These are phyloP conservation scores for Marchantia paleacea DNA, from an alignment of 225 moss, liverwort and hornwort species.

Conservation along the genomic window DNA sequence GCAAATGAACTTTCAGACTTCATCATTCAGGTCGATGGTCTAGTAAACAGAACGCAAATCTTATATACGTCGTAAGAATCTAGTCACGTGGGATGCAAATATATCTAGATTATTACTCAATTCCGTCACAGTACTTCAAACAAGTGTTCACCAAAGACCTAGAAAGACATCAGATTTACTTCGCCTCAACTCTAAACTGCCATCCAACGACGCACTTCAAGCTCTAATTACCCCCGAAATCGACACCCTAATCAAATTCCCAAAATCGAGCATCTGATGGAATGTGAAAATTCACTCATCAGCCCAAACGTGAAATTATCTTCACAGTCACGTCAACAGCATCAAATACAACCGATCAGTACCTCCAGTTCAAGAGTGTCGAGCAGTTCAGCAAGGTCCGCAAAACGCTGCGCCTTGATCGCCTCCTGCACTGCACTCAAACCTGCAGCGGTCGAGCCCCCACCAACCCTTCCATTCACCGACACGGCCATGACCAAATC, in stretches of 20 bases:
- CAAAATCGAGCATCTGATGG: not conserved
- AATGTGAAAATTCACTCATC: not conserved
- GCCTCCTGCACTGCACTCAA: conserved; percentile 31
- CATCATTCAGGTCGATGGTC: no score
- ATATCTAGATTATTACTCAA: no score
- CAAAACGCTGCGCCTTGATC: conserved; percentile 32
- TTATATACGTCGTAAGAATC: no score
- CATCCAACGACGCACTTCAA: no score
- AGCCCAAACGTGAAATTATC: not conserved
- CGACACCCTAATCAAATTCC: not conserved
- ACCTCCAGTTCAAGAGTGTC: conserved; percentile 49
- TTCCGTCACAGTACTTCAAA: no score
- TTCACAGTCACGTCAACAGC: not conserved
- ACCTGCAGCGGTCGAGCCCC: conserved; percentile 19
- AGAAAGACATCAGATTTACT: no score
- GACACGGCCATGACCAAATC: conserved; percentile 34
- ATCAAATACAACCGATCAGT: not conserved
- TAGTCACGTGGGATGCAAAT: no score
- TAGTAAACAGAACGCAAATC: no score
- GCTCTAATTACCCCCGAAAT: not conserved
- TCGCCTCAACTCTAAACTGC: no score
- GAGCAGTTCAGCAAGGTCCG: conserved; percentile 42
- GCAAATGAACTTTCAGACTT: no score
- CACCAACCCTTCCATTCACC: conserved; percentile 36
- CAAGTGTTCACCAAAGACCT: no score